phyloP scores from a whole-genome alignment of 805 yeast genomes.

The Candida sithepensis region DNA sequence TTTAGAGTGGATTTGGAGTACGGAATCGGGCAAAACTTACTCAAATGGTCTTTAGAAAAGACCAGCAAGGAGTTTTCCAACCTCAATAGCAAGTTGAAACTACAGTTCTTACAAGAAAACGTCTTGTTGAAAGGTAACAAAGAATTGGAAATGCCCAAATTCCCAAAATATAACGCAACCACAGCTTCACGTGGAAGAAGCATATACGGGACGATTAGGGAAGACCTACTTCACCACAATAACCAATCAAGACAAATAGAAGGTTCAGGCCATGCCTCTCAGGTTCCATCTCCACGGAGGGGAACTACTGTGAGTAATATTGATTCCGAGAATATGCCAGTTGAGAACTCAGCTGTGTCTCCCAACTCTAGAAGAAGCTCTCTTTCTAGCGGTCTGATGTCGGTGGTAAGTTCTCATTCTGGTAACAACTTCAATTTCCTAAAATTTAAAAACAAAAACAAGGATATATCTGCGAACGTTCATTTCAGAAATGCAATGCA shows the following conservation, averaged over 20 bases:
- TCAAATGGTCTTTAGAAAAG: conserved; percentile 77
- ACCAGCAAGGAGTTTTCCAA: conserved; percentile 68
- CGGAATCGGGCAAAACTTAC: conserved; percentile 76
- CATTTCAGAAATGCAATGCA: conserved; percentile 50
- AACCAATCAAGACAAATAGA: background rate
- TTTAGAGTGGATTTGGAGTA: conserved; percentile 79
- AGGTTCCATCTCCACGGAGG: background rate
- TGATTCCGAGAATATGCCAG: background rate
- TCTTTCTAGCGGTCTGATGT: conserved; percentile 6
- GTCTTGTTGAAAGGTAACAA: conserved; percentile 20
- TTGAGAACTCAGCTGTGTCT: background rate
- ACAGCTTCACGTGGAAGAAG: background rate
- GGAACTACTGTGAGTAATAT: background rate
- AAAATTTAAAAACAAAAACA: background rate
- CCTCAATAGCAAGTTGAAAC: conserved; percentile 65
- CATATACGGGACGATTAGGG: conserved; percentile 2
- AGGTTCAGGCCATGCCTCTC: background rate
- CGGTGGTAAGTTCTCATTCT: conserved; percentile 2
- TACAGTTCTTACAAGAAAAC: conserved; percentile 44
- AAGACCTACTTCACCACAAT: conserved; percentile 1
- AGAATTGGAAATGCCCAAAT: conserved; percentile 34
- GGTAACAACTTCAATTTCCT: background rate
- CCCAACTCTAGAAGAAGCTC: conserved; percentile 8
- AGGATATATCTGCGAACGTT: conserved; percentile 19
- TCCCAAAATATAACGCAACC: conserved; percentile 31